Base-by-base conservation (phyloP, 192 early-diverging fungal genomes). In the Jimgerdemannia lactiflua region DNA sequence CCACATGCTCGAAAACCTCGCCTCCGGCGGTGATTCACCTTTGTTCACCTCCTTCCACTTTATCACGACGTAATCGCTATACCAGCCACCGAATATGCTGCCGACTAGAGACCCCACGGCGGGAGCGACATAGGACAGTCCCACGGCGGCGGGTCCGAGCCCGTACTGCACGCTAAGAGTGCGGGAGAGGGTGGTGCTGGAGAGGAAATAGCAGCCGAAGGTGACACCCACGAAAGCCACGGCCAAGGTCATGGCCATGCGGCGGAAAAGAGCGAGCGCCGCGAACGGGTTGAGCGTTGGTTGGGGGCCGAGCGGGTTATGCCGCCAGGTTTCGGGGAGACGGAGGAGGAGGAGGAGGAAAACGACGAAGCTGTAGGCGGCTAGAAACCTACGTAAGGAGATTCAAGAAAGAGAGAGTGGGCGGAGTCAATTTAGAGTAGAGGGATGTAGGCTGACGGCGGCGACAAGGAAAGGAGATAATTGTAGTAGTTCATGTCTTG, bases 171-270 rank as follows among this genome's bases (percentile, higher is more conserved):
- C 4, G 3, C 71, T 75, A 11, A 74, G 77, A 3, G 78, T 77
- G 39, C 81, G 78, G 6, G 81, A 79, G 63, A 79, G 77, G 10
- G 64, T 77, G 14, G 81, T 79, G 70, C 77, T 79, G 9, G 77
- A 42, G 8, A 83, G 42, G 43, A 79, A 82, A 19, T 74, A 78
- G n/a, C 71, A 71, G 63, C 78, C 73, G 44, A 78, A 79, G 11
- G 49, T 59, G 8, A 59, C 49, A 6, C 49, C 49, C 49, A 59
- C 49, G 14, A 59, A 68, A 20, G 49, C 3, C 29, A 79, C 71
- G 39, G 74, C 69, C 20, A 83, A 19, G 3, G 75, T 20, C 11
- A 83, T 77, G 64, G 79, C 79, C 41, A 73, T 67, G 54, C 64
- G 79, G 9, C 43, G 29, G 7, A 83, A 66, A 3, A 77, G 41